phyloP scores from a whole-genome alignment of 805 yeast species.

The Candida argentea region DNA sequence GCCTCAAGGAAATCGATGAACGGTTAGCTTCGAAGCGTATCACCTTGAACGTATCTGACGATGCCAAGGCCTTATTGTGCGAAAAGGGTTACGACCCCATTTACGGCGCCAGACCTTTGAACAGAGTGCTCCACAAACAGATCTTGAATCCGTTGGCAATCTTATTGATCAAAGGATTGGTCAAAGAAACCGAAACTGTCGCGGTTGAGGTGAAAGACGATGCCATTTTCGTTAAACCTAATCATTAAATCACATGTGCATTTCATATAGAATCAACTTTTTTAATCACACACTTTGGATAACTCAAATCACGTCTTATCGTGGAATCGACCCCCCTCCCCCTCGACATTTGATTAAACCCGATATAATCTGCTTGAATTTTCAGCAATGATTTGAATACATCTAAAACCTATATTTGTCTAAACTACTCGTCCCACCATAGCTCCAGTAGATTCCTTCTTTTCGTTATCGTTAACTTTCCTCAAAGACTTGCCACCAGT shows the following conservation, averaged over 20 bases:
- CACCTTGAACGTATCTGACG: conserved; percentile 39
- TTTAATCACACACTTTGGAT: too few relatives aligned
- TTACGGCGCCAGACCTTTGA: conserved; percentile 95
- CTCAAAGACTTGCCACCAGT: conserved; percentile 40
- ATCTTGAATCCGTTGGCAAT: conserved; percentile 86
- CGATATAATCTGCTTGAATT: too few relatives aligned
- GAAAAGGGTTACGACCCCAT: conserved; percentile 82
- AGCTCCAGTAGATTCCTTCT: conserved; percentile 36
- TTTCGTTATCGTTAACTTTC: conserved; percentile 40
- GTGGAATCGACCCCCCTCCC: too few relatives aligned
- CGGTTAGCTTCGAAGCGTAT: conserved; percentile 76
- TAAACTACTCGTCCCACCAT: conserved; percentile 41
- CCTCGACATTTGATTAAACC: too few relatives aligned
- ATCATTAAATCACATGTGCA: conserved; percentile 12
- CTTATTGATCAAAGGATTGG: conserved; percentile 68
- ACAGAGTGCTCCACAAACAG: conserved; percentile 75
- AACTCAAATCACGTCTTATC: too few relatives aligned
- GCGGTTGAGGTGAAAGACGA: conserved; percentile 15
- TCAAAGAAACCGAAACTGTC: conserved; percentile 32
- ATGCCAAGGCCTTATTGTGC: conserved; percentile 70
- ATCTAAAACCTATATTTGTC: too few relatives aligned
- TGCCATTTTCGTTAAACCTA: conserved; percentile 20
- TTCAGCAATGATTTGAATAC: too few relatives aligned
- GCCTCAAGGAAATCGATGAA: conserved; percentile 72
- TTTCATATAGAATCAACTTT: conserved; percentile 1